Conservation (phyloP, 306 rosid species). For the Adenanthera pavonina region DNA sequence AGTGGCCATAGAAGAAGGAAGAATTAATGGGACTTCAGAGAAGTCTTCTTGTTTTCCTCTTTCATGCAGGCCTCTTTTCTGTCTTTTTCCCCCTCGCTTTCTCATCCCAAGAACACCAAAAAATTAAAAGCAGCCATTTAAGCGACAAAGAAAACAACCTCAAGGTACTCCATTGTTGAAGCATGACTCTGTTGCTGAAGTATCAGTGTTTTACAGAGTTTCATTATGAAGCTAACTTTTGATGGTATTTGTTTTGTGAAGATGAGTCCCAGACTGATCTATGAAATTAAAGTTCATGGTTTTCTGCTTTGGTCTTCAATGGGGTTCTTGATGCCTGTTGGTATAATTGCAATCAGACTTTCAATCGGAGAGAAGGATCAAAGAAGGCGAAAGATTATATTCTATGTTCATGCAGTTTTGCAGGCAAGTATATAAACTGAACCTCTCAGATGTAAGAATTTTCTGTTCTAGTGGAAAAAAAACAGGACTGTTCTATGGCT, state of each 20-base stretch:
- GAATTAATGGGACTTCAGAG: conserved; percentile 48
- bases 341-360: conserved; percentile 75
- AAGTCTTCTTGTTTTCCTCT: conserved; percentile 50
- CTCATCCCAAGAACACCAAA: conserved; percentile 56
- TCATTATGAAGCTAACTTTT: neutral
- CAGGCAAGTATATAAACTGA: conserved; percentile 63
- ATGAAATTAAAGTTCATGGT: conserved; percentile 75
- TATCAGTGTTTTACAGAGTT: neutral
- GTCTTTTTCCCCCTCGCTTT: conserved; percentile 42
- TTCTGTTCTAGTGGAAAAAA: conserved; percentile 11
- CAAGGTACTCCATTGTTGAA: conserved; percentile 50
- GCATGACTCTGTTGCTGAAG: neutral
- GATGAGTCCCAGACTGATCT: conserved; percentile 61
- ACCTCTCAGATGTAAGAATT: neutral
- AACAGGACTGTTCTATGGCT: neutral
- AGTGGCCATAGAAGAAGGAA: conserved; percentile 22
- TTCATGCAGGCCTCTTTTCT: conserved; percentile 50
- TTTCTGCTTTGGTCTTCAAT: conserved; percentile 90
- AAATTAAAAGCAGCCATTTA: conserved; percentile 36
- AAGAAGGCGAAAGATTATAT: conserved; percentile 61
- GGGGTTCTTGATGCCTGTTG: conserved; percentile 94
- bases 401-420: conserved; percentile 72
- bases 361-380: conserved; percentile 62
- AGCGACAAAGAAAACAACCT: conserved; percentile 42
- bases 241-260: conserved; percentile 29